Evolutionary conservation across 108 stramenopile species (phyloP), one percentile per base, ranked within the genome.

Genomic region (Conticribra weissflogii): DNA sequence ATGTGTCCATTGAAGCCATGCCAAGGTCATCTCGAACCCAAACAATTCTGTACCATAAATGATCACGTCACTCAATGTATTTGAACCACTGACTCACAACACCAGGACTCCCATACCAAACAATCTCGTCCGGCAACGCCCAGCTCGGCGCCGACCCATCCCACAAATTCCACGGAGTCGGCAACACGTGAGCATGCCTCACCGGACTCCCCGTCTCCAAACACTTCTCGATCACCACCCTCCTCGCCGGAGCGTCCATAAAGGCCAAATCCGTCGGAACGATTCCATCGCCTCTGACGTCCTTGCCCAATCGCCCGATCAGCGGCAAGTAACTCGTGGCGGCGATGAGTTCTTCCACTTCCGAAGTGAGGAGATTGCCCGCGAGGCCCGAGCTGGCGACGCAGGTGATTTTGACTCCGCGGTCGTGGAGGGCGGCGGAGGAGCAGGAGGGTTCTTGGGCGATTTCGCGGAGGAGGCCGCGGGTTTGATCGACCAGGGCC

Each of bases 111-210:
- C 85, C 83, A 72, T 91, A 91, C 63, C 81, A 82, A 44, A 72
- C 55, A 46, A 78, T 68, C 30, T 71, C 71, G 2, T 85, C 84
- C 9, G 85, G 85, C 16, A 91, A 54, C 1, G 32, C 62, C 48
- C 83, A 85, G 14, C 83, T 85, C 3, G 87, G 72, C 5, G 90
- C 87, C 41, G 45, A 74, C 2, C 84, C 86, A 74, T 91, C 87
- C 50, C 67, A 59, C 34, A 91, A 64, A 65, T 91, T 91, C 87
- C 87, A 91, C 30, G 90, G 90, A 1, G 90, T 91, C 12, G 90
- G 90, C 18, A 91, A 64, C 16, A 91, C 86, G 71, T 91, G 90
- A 3, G 85, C 80, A 71, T 91, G 90, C 19, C 90, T 63, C 12
- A 91, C 82, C 24, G 78, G 60, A 45, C 53, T 30, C 0, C 81